Percentiles rank a stretch among this genome's conserved stretches.
Evolutionary conservation across 768 basidiomycete genomes (phyloP).

Genomic region (Dentipellis fragilis): DNA sequence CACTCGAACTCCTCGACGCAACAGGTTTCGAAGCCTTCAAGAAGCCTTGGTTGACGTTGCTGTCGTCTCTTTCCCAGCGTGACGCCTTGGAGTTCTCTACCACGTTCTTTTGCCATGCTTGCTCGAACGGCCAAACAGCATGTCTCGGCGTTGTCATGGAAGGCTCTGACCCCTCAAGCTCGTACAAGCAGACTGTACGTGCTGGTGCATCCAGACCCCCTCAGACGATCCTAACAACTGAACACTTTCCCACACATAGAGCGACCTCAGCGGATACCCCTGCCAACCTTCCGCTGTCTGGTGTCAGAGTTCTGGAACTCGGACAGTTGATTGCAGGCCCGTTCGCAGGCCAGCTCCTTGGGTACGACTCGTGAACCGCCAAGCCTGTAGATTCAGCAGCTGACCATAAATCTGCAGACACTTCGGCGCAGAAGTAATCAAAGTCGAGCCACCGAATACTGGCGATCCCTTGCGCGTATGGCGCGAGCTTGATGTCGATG

Average conservation of each 20-base stretch:
- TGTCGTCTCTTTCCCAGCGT: no score
- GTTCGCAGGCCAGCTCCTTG: constrained; percentile 62
- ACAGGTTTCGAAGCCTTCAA: no score
- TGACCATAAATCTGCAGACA: constrained; percentile 30
- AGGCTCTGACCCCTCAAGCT: no score
- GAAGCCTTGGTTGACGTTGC: no score
- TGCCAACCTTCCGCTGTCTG: constrained; percentile 40
- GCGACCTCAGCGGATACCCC: not conserved
- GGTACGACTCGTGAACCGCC: constrained; percentile 28
- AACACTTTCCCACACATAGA: not conserved
- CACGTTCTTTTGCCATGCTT: no score
- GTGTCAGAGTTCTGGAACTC: constrained; percentile 56
- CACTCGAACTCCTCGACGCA: no score
- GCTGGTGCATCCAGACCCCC: no score
- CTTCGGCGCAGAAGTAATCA: constrained; percentile 66
- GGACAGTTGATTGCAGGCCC: constrained; percentile 68
- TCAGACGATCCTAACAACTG: no score
- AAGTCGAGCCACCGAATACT: constrained; percentile 51
- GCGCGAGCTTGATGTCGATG: constrained; percentile 62
- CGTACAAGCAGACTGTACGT: no score
- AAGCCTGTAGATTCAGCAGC: not conserved
- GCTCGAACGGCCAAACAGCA: no score
- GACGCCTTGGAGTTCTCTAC: no score
- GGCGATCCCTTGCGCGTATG: constrained; percentile 65
- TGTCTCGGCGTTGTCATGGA: no score